Conservation (phyloP, 345 rosid species). For the Raphanus raphanistrum region DNA sequence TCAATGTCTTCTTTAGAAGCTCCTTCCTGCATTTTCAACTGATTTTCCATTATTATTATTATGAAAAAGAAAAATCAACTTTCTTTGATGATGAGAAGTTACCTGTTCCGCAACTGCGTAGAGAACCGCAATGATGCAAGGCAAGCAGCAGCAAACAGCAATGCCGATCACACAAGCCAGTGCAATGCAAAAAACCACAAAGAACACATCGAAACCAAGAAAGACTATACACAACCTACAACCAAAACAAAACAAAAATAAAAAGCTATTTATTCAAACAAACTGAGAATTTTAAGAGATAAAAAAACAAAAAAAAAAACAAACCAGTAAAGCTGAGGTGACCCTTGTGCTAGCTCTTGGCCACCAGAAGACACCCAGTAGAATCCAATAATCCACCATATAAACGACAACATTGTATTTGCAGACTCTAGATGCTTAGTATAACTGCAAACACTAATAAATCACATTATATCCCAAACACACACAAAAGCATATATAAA, state of each 20-base stretch:
- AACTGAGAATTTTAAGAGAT: background rate
- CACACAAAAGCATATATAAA: too few relatives aligned
- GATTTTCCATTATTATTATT: background rate
- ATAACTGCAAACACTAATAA: conserved; percentile 37
- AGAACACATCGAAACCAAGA: conserved; percentile 97
- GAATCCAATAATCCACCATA: conserved; percentile 99
- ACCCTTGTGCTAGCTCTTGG: conserved; percentile 62
- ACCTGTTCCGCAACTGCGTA: conserved; percentile 98
- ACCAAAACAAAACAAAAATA: conserved; percentile 1
- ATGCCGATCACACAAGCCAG: conserved; percentile 91
- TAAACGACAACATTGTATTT: conserved; percentile 90
- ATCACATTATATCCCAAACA: too few relatives aligned
- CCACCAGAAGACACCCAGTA: conserved; percentile 96
- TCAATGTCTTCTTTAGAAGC: conserved; percentile 92
- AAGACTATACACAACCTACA: conserved; percentile 81
- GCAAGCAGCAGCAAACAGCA: conserved; percentile 99
- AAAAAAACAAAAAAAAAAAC: background rate
- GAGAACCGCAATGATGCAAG: conserved; percentile 92
- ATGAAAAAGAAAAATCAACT: background rate
- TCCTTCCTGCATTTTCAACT: conserved; percentile 68
- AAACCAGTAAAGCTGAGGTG: conserved; percentile 91
- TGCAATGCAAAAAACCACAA: conserved; percentile 94
- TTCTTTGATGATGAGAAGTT: background rate
- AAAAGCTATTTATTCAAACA: background rate
- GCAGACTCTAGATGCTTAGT: conserved; percentile 92